A percentile compares a stretch with the other conserved stretches of the same genome.
Evolutionary conservation across 2,329 filamentous ascomycete species (phyloP).

Genomic region (Paraconiothyrium sp.): DNA sequence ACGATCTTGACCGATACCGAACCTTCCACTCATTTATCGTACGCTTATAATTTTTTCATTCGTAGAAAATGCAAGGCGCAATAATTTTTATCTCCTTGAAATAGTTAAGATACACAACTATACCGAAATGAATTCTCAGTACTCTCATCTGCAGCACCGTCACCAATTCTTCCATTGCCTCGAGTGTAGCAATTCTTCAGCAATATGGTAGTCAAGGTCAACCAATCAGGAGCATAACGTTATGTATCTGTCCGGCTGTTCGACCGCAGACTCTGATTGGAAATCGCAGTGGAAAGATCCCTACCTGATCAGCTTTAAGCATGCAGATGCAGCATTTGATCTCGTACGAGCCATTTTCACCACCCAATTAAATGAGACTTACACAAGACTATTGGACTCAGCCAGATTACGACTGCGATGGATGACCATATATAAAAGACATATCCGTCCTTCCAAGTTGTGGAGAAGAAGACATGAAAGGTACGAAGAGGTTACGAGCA

Average conservation of each 20-base stretch:
- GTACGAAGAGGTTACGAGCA: neutral
- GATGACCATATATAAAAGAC: neutral
- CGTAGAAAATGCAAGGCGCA: neutral
- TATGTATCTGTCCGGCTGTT: too few relatives aligned
- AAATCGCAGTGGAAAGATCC: too few relatives aligned
- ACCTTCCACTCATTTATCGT: neutral
- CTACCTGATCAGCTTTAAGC: too few relatives aligned
- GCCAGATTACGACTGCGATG: too few relatives aligned
- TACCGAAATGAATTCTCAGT: neutral
- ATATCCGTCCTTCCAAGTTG: neutral
- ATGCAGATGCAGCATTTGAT: too few relatives aligned
- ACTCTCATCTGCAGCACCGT: neutral
- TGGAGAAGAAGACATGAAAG: neutral
- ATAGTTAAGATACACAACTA: neutral
- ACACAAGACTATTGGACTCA: too few relatives aligned
- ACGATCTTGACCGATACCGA: neutral
- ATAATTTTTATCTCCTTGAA: neutral
- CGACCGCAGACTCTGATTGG: too few relatives aligned
- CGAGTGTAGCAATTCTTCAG: neutral
- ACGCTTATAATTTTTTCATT: neutral
- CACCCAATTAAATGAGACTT: too few relatives aligned
- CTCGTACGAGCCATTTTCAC: too few relatives aligned
- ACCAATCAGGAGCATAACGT: neutral
- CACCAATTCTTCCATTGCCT: neutral
- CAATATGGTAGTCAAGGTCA: neutral